phyloP scores from a whole-genome alignment of 495 filamentous ascomycete species.

The Trypethelium eluteriae region DNA sequence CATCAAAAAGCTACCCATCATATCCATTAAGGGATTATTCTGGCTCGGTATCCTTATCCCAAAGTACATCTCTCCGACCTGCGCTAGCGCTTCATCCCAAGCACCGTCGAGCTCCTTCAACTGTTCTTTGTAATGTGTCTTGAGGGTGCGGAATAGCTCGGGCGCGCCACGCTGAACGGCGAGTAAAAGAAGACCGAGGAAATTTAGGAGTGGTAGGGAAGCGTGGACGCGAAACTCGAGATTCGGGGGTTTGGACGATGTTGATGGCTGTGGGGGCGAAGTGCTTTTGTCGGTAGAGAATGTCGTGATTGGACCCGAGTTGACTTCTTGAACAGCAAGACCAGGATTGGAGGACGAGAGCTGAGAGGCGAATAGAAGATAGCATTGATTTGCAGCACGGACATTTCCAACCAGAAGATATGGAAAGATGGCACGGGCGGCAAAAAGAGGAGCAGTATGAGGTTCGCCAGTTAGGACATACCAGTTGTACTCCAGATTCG shows the following conservation, averaged over 20 bases:
- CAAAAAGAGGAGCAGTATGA: conserved; percentile 83
- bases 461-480: conserved; percentile 75
- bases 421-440: conserved; percentile 80
- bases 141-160: conserved; percentile 77
- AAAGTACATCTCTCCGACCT: conserved; percentile 95
- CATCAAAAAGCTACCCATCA: conserved; percentile 88
- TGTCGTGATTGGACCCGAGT: conserved; percentile 38
- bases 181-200: conserved; percentile 73
- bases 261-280: conserved; percentile 4
- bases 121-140: conserved; percentile 68
- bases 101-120: conserved; percentile 58
- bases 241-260: conserved; percentile 34
- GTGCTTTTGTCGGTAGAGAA: conserved; percentile 11
- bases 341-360: conserved; percentile 60
- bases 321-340: conserved; percentile 72
- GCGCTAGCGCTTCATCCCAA: conserved; percentile 79
- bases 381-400: conserved; percentile 73
- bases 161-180: conserved; percentile 70
- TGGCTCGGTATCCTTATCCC: conserved; percentile 82
- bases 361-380: conserved; percentile 69
- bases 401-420: conserved; percentile 88
- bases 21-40: conserved; percentile 85
- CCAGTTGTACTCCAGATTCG: conserved; percentile 83
- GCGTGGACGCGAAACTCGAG: conserved; percentile 78
- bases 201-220: conserved; percentile 83